These are phyloP conservation scores for Viola pubescens DNA, from an alignment of 441 rosid species.

Conservation along the genomic window DNA sequence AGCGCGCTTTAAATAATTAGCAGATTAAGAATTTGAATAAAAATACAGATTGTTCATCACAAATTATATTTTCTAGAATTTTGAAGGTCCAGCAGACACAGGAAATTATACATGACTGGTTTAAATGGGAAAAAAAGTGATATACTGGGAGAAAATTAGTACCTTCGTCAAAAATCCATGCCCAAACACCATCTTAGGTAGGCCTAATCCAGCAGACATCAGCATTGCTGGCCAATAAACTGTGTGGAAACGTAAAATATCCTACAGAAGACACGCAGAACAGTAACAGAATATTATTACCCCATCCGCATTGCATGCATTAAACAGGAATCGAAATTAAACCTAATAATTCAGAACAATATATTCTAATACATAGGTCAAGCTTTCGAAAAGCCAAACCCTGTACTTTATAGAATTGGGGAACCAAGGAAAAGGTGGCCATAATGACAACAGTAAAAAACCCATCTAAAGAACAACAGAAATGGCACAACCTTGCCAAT, in stretches of 20 bases:
- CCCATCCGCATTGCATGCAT: too few relatives aligned
- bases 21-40: too few relatives aligned
- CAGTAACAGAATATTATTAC: too few relatives aligned
- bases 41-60: too few relatives aligned
- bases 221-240: constrained; percentile 99
- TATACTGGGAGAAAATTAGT: constrained; percentile 10
- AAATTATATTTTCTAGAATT: neutral
- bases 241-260: constrained; percentile 92
- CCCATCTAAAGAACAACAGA: neutral
- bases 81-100: constrained; percentile 3
- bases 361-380: too few relatives aligned
- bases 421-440: neutral
- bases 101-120: neutral
- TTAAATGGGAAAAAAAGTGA: neutral
- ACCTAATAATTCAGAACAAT: too few relatives aligned
- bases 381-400: too few relatives aligned
- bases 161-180: constrained; percentile 98
- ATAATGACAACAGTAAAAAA: neutral
- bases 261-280: constrained; percentile 42
- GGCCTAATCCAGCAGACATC: constrained; percentile 78
- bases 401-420: neutral
- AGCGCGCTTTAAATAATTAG: too few relatives aligned
- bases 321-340: too few relatives aligned
- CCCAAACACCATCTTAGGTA: constrained; percentile 85
- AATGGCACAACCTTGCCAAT: constrained; percentile 71